Base-by-base conservation (phyloP, 2,329 filamentous ascomycete genomes). In the Neoscytalidium dimidiatum region DNA sequence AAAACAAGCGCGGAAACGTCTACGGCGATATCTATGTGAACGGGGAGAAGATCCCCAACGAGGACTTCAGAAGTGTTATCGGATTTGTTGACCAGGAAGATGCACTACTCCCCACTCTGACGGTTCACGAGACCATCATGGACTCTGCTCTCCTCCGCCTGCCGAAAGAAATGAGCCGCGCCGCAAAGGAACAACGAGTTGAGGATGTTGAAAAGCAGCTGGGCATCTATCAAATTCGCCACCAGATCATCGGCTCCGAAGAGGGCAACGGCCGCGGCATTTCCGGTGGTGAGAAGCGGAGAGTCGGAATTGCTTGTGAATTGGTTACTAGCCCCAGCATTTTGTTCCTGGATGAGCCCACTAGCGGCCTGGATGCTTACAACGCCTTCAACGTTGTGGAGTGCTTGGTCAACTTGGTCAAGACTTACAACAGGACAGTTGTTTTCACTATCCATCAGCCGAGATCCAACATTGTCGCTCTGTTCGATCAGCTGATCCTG, bases 51-150 rank as follows among this genome's bases (percentile, higher is more conserved):
- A 89, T 98, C 41, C 84, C 83, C 33, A 92, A 97, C 75, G 78
- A 86, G 31, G 92, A 97, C 68, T 99, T 95, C 80, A 92, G 91
- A 74, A 94, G 88, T 67, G 92, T 98, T 60, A 90, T 97, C 69
- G 95, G 96, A 23, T 99, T 98, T 71, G 95, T 99, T 44, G 95
- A 99, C 71, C 95, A 99, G 79, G 95, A 99, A 74, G 95, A 99
- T 74, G 96, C 94, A 4, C 94, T 99, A 89, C 84, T 99, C 48
- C 90, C 95, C 0, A 99, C 95, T 0, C 82, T 99, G 70, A 99
- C 95, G 0, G 95, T 99, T 8, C 95, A 99, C 76, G 95, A 99
- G 79, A 99, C 95, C 0, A 99, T 99, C 67, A 83, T 97, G 68
- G 97, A 92, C 71, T 98, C 94, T 72, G 95, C 95, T 28, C 82